These are phyloP conservation scores for Globisporangium megalacanthum DNA, from an alignment of 352 stramenopile genomes.

Conservation along the genomic window DNA sequence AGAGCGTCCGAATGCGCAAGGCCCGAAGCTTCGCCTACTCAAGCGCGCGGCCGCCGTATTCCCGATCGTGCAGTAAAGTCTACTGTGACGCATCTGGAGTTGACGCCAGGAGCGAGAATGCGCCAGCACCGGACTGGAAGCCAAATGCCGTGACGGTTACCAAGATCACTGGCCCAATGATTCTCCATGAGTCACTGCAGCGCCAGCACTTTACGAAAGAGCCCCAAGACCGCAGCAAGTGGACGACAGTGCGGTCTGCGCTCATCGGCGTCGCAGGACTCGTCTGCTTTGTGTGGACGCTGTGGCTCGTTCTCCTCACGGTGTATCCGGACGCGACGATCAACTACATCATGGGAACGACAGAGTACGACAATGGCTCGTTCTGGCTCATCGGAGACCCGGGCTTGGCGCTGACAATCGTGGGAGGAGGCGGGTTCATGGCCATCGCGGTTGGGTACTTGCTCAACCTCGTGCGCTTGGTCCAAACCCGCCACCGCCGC, in stretches of 20 bases:
- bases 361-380: conserved; percentile 22
- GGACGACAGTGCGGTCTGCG: no score
- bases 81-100: no score
- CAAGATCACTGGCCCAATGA: no score
- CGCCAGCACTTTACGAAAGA: no score
- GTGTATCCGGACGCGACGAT: conserved; percentile 20
- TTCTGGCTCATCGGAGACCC: conserved; percentile 31
- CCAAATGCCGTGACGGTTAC: no score
- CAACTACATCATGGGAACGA: conserved; percentile 31
- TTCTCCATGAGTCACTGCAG: no score
- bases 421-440: conserved; percentile 17
- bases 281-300: conserved; percentile 23
- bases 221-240: no score
- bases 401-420: conserved; percentile 7
- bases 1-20: no score
- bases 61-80: no score
- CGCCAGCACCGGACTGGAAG: no score
- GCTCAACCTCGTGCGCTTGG: conserved; percentile 10
- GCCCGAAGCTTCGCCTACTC: neutral
- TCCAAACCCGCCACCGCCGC: neutral
- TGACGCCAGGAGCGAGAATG: no score
- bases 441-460: conserved; percentile 22
- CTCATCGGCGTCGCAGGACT: neutral
- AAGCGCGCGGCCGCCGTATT: no score
- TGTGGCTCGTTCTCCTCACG: conserved; percentile 28